phyloP scores from a whole-genome alignment of 805 yeast genomes.

The Myxozyma neotropica region DNA sequence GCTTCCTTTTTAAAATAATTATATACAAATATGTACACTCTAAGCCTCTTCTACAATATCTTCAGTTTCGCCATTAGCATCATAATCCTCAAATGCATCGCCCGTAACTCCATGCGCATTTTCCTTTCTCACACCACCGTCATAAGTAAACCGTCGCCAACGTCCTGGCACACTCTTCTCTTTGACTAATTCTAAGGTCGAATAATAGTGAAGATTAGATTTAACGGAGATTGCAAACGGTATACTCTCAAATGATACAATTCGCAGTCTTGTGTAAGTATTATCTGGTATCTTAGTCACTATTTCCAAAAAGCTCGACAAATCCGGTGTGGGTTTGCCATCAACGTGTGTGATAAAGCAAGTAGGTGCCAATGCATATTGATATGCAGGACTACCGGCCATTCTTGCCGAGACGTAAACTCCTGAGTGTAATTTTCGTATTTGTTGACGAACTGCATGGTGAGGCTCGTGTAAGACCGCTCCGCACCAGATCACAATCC shows the following conservation, averaged over 20 bases:
- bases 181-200: constrained; percentile 51
- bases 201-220: constrained; percentile 85
- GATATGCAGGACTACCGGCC: constrained; percentile 84
- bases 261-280: constrained; percentile 76
- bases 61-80: not conserved
- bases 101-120: not conserved
- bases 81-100: not conserved
- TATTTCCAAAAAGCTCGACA: constrained; percentile 65
- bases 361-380: constrained; percentile 75
- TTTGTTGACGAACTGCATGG: constrained; percentile 85
- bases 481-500: constrained; percentile 81
- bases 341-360: constrained; percentile 89
- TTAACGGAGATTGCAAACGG: constrained; percentile 85
- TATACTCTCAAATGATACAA: constrained; percentile 81
- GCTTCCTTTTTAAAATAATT: not conserved
- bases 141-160: constrained; percentile 23
- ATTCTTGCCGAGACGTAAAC: constrained; percentile 79
- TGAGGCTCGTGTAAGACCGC: constrained; percentile 85
- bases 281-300: constrained; percentile 75
- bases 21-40: not conserved
- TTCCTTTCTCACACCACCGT: constrained; percentile 18
- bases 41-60: not conserved
- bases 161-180: constrained; percentile 17
- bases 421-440: constrained; percentile 72
- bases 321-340: constrained; percentile 68